Evolutionary conservation across 345 rosid genomes (phyloP).

Genomic region (Murraya koenigii): DNA sequence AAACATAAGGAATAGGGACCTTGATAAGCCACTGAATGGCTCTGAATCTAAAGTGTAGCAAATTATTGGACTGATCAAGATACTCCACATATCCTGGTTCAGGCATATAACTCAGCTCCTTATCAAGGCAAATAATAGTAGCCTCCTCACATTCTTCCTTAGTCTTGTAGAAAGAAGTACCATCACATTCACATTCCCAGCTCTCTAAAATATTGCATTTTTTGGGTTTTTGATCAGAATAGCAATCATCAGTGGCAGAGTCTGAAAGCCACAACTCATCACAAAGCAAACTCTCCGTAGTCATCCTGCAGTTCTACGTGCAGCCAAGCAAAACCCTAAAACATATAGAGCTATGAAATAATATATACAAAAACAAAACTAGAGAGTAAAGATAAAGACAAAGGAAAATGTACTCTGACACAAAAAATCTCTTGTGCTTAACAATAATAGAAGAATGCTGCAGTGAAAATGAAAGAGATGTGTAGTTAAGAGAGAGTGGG

Average conservation of each 20-base stretch:
- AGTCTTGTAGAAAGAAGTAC: not conserved
- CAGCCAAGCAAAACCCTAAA: not conserved
- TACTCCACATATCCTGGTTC: conserved; percentile 23
- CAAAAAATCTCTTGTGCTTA: conserved; percentile 1
- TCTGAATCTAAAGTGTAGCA: conserved; percentile 25
- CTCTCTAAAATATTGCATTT: not conserved
- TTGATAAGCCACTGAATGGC: conserved; percentile 44
- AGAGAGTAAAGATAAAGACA: not conserved
- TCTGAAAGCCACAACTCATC: conserved; percentile 47
- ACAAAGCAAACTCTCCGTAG: conserved; percentile 44
- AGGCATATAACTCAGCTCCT: conserved; percentile 40
- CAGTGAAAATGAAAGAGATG: not conserved
- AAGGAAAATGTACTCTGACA: conserved; percentile 20
- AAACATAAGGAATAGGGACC: conserved; percentile 16
- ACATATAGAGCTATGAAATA: too few relatives aligned
- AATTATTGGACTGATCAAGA: conserved; percentile 23
- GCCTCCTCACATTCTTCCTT: conserved; percentile 32
- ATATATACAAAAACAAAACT: not conserved
- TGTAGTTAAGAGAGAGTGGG: not conserved
- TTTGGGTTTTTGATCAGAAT: not conserved
- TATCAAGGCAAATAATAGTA: conserved; percentile 19
- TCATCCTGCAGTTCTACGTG: not conserved
- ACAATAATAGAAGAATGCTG: not conserved
- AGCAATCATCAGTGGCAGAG: conserved; percentile 17
- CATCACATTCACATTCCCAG: not conserved